Conservation (phyloP, 345 rosid species). For the Laguncularia racemosa region DNA sequence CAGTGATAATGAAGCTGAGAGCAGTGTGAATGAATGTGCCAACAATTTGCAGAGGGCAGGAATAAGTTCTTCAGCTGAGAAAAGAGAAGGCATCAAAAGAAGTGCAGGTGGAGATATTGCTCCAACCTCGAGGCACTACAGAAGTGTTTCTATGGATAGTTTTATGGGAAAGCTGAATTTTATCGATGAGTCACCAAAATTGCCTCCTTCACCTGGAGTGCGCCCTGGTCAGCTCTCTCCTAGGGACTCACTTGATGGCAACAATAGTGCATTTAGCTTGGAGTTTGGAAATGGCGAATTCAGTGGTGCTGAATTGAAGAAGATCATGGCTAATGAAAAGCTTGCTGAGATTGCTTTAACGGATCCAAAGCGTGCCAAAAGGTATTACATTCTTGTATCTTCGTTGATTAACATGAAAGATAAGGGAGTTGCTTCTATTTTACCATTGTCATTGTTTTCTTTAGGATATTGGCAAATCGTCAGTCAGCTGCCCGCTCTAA, state of each 20-base stretch:
- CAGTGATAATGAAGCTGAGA: constrained; percentile 93
- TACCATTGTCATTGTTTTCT: neutral
- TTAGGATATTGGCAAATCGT: constrained; percentile 85
- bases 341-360: constrained; percentile 82
- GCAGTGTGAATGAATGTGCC: constrained; percentile 69
- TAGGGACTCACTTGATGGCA: constrained; percentile 55
- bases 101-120: constrained; percentile 71
- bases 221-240: constrained; percentile 66
- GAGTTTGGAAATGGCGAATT: constrained; percentile 92
- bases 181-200: constrained; percentile 65
- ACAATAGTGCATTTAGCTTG: constrained; percentile 53
- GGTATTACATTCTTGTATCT: constrained; percentile 26
- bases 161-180: constrained; percentile 77
- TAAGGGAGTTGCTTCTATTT: neutral
- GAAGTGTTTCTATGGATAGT: constrained; percentile 96
- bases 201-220: constrained; percentile 73
- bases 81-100: constrained; percentile 75
- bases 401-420: neutral
- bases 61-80: constrained; percentile 36
- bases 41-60: constrained; percentile 29
- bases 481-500: constrained; percentile 97
- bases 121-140: constrained; percentile 61
- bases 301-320: constrained; percentile 74
- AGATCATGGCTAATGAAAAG: constrained; percentile 93
- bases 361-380: constrained; percentile 59